Evolutionary conservation across 2,329 filamentous ascomycete species (phyloP).

Genomic region (Sporothrix dimorphospora): DNA sequence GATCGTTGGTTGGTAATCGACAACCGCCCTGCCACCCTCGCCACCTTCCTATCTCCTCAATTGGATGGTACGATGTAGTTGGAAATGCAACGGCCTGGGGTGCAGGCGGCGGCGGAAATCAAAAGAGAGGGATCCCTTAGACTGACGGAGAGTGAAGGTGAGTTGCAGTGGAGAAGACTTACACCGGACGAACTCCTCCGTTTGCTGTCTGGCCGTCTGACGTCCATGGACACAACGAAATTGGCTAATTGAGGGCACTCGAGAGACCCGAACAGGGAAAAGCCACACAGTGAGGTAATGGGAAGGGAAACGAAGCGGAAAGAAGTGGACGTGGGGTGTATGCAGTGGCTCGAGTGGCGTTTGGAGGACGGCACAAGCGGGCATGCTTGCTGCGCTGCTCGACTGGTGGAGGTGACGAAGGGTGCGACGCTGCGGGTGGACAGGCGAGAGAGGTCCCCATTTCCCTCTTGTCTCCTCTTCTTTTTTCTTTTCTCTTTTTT

Average conservation of each 20-base stretch:
- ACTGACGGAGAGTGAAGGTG: neutral
- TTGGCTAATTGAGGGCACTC: neutral
- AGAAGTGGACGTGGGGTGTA: neutral
- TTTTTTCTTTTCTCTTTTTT: neutral
- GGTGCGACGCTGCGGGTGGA: neutral
- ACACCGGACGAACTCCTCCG: conserved; percentile 19
- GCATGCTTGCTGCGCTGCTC: neutral
- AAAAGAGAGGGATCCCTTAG: neutral
- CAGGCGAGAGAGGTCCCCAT: neutral
- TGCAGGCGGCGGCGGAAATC: neutral
- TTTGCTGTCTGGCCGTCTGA: neutral
- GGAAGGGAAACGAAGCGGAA: neutral
- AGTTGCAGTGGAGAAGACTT: neutral
- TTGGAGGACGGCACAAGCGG: too few relatives aligned
- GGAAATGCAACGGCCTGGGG: neutral
- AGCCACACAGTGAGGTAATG: neutral
- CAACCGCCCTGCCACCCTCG: too few relatives aligned
- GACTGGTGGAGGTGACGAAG: neutral
- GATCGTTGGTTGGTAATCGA: neutral
- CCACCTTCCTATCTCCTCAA: neutral
- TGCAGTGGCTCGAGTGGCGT: neutral
- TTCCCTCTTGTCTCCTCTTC: neutral
- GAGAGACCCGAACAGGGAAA: neutral
- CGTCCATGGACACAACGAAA: neutral
- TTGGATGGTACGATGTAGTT: neutral